These are phyloP conservation scores for Pseudogymnoascus sp. DNA, from an alignment of 2,329 filamentous ascomycete species.

Conservation along the genomic window DNA sequence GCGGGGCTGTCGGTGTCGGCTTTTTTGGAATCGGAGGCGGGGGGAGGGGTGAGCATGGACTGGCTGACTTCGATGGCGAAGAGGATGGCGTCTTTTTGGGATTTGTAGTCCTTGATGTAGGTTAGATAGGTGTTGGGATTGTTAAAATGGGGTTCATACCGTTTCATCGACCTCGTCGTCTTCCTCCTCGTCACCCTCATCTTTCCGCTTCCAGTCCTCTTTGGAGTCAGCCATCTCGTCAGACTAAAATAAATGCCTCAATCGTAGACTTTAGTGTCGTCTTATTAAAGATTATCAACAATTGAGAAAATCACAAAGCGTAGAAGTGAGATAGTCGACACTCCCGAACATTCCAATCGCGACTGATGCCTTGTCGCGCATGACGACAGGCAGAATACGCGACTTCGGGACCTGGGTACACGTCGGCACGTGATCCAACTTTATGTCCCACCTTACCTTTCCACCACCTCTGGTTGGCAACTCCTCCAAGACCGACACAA, in stretches of 20 bases:
- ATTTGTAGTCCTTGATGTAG: conserved; percentile 64
- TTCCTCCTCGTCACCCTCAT: conserved; percentile 56
- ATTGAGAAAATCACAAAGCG: background rate
- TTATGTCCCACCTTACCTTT: conserved; percentile 5
- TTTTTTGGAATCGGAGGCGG: conserved; percentile 60
- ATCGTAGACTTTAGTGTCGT: background rate
- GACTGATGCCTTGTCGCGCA: conserved; percentile 4
- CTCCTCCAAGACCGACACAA: background rate
- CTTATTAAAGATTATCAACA: background rate
- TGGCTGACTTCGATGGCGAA: conserved; percentile 88
- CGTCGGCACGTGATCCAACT: background rate
- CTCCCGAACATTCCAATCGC: conserved; percentile 4
- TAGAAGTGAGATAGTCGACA: background rate
- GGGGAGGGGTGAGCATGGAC: conserved; percentile 70
- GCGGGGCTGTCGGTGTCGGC: conserved; percentile 69
- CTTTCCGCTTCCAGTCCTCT: conserved; percentile 15
- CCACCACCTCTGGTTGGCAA: background rate
- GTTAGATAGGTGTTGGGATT: conserved; percentile 11
- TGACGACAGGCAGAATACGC: conserved; percentile 2
- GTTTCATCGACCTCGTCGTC: conserved; percentile 60
- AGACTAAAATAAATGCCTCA: background rate
- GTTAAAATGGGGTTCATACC: conserved; percentile 29
- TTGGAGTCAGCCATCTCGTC: conserved; percentile 17
- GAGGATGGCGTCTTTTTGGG: conserved; percentile 93
- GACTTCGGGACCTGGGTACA: background rate